Evolutionary conservation across 495 filamentous ascomycete genomes (phyloP), one percentile per base, ranked within the genome.

Genomic region (Hypomontagnella submonticulosa): DNA sequence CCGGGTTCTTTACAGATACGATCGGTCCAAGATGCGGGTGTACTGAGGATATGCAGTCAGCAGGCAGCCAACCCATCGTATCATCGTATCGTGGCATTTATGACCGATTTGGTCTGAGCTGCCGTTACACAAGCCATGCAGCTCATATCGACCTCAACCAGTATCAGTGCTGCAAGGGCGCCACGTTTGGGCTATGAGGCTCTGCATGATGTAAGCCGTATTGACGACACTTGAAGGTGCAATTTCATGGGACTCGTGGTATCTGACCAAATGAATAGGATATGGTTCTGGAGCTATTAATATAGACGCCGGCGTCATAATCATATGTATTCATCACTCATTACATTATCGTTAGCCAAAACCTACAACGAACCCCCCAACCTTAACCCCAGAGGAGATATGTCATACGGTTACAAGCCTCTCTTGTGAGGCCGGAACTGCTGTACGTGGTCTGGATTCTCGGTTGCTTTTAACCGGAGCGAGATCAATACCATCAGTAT

Each of bases 401-500:
- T 50, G 50, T 63, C 49, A 63, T 59, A 63, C 66, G 58, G 42
- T 50, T 9, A 44, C 33, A 12, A 57, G 49, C 8, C 54, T 53
- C 37, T 69, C 59, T 42, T 59, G 49, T 30, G 65, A 63, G 18
- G 30, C 18, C 47, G 44, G 20, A 5, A 38, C 43, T 10, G 40
- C 54, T 41, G 59, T 19, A 13, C 40, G 54, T 4, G 37, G 54
- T 44, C 43, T 50, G 4, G 44, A 38, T n/a, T 36, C 44, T 32
- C 44, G 47, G n/a, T 27, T 56, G 3, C 54, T 46, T 13, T 63
- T 60, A n/a, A 63, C 48, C 40, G 36, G 54, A 0, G 37, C 19
- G 1, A 68, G 58, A 11, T 34, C 37, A 47, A 68, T 60, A 23
- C 27, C 66, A 9, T 53, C 60, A 7, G 55, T 47, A 34, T 36